phyloP scores from a whole-genome alignment of 106 monocot genomes.

The Hemerocallis citrina region DNA sequence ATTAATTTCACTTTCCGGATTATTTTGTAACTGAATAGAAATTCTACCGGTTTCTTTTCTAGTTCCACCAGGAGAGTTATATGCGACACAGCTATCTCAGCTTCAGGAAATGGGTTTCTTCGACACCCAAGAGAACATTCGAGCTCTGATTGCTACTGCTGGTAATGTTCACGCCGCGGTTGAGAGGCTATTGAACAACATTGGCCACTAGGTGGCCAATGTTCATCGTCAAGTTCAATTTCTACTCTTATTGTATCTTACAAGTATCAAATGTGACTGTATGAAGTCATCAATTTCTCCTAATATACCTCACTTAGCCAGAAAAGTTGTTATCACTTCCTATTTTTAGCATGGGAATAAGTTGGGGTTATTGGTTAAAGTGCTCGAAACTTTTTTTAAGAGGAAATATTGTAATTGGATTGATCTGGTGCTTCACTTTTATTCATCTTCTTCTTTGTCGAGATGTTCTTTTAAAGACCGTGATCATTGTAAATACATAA shows the following conservation, averaged over 20 bases:
- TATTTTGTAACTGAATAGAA: background rate
- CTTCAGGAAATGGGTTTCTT: slow-evolving; percentile 99
- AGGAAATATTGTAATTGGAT: no score
- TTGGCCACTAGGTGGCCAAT: slow-evolving; percentile 48
- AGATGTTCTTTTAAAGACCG: background rate
- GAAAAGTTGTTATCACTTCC: background rate
- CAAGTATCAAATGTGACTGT: background rate
- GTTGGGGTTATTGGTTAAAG: slow-evolving; percentile 4
- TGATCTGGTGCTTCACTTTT: background rate
- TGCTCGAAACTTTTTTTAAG: background rate
- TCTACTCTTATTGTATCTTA: no score
- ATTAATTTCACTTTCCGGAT: background rate
- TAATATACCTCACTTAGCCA: background rate
- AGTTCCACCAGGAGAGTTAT: slow-evolving; percentile 90
- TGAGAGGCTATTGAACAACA: slow-evolving; percentile 70
- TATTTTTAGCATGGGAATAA: slow-evolving; percentile 6
- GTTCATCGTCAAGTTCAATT: background rate
- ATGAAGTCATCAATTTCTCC: background rate
- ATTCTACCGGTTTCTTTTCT: slow-evolving; percentile 6
- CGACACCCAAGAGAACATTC: slow-evolving; percentile 89
- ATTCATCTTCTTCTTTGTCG: background rate
- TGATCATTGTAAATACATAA: slow-evolving; percentile 5
- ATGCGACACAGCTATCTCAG: slow-evolving; percentile 83
- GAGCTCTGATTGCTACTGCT: slow-evolving; percentile 67
- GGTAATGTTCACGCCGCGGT: slow-evolving; percentile 96